Percentiles rank a stretch among this genome's conserved stretches.
Conservation (phyloP, 352 stramenopile genomes). For the Pythium rishiriense region DNA sequence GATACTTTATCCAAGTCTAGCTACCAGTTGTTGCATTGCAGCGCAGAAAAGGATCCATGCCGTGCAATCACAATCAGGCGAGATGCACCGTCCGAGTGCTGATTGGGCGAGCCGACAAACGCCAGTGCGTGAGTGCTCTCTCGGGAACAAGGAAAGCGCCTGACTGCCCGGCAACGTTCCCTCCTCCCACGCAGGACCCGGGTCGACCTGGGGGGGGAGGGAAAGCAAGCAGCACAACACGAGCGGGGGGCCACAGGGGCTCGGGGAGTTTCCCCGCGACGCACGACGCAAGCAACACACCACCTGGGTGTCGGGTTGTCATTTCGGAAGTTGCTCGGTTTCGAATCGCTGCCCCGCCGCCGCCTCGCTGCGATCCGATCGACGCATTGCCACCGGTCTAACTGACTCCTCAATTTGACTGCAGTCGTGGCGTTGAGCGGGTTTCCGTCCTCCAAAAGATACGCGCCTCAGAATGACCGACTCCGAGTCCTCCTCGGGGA, state of each 20-base stretch:
- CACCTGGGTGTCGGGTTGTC: conserved; percentile 29
- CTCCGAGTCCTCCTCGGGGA: conserved; percentile 7
- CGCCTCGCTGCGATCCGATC: background rate
- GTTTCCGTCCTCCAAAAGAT: conserved; percentile 4
- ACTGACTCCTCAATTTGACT: conserved; percentile 7
- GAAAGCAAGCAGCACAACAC: too few species aligned
- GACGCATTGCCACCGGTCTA: conserved; percentile 9
- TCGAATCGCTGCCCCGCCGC: conserved; percentile 6
- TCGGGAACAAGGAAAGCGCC: conserved; percentile 1
- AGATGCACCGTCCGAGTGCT: conserved; percentile 8
- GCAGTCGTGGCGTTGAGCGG: conserved; percentile 25
- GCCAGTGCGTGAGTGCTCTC: conserved; percentile 24
- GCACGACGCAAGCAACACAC: conserved; percentile 15
- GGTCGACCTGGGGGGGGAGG: too few species aligned
- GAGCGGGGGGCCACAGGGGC: conserved; percentile 11
- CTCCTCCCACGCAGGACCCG: background rate
- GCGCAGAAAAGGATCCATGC: conserved; percentile 17
- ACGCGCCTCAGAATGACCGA: conserved; percentile 16
- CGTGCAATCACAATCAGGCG: conserved; percentile 24
- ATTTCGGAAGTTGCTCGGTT: conserved; percentile 26
- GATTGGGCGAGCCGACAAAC: conserved; percentile 15
- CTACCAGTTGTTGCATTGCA: conserved; percentile 17
- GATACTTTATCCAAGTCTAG: conserved; percentile 15
- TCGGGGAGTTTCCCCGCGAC: conserved; percentile 12
- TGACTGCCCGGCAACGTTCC: conserved; percentile 9